Conservation (phyloP, 2,329 filamentous ascomycete species). For the Penicillium sp. region DNA sequence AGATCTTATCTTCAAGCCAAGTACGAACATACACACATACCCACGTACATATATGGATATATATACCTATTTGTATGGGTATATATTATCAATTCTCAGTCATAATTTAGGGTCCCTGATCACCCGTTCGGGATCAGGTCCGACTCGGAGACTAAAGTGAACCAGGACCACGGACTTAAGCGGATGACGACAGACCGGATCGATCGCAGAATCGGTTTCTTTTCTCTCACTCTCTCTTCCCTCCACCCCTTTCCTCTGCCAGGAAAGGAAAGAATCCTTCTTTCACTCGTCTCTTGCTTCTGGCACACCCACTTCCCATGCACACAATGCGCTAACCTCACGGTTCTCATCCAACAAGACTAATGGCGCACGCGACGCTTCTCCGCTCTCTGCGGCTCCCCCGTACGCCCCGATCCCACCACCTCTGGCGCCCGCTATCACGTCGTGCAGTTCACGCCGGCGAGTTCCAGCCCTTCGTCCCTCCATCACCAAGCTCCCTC, state of each 20-base stretch:
- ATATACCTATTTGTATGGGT: too few species aligned
- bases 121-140: too few species aligned
- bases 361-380: conserved; percentile 28
- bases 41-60: too few species aligned
- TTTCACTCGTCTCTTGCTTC: background rate
- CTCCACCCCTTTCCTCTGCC: background rate
- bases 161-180: conserved; percentile 10
- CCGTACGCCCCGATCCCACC: conserved; percentile 10
- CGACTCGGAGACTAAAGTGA: background rate
- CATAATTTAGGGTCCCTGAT: background rate
- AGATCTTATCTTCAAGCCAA: background rate
- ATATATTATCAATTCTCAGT: background rate
- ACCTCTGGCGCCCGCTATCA: conserved; percentile 17
- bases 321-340: conserved; percentile 22
- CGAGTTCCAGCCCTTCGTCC: conserved; percentile 68
- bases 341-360: background rate
- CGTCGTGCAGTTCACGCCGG: conserved; percentile 40
- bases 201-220: background rate
- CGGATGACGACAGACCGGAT: conserved; percentile 25
- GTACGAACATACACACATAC: too few species aligned
- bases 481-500: conserved; percentile 77
- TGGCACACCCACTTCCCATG: background rate
- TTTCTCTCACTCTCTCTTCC: background rate
- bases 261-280: background rate
- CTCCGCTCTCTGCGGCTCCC: conserved; percentile 26